phyloP scores from a whole-genome alignment of 1,284 basidiomycete species.

The Leccinum olivaceoglutinosum region DNA sequence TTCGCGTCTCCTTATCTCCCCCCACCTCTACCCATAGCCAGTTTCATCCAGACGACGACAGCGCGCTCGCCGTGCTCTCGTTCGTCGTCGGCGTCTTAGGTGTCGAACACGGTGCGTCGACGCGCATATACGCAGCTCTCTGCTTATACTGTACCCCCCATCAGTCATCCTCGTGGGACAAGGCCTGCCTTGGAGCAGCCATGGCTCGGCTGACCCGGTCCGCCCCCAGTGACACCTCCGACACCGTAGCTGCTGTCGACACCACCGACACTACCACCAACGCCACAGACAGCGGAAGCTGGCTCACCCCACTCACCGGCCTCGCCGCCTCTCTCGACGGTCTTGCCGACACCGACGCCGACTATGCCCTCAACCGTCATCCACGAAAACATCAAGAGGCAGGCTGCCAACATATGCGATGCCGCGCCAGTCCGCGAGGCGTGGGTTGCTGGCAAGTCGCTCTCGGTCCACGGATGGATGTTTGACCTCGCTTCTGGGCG shows the following conservation, averaged over 20 bases:
- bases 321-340: conserved; percentile 46
- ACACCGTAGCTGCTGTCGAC: neutral
- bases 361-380: conserved; percentile 55
- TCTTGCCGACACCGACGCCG: conserved; percentile 27
- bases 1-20: neutral
- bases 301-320: conserved; percentile 67
- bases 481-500: conserved; percentile 71
- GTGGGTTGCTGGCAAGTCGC: conserved; percentile 63
- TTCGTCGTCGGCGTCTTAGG: conserved; percentile 79
- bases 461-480: conserved; percentile 51
- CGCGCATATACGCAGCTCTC: neutral
- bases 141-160: neutral
- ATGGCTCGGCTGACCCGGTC: conserved; percentile 7
- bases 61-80: conserved; percentile 70
- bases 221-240: neutral
- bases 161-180: conserved; percentile 77
- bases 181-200: conserved; percentile 50
- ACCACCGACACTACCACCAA: neutral
- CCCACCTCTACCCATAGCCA: conserved; percentile 43
- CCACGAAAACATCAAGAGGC: conserved; percentile 71
- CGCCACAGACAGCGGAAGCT: conserved; percentile 31
- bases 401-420: conserved; percentile 69
- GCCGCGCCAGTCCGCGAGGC: conserved; percentile 61
- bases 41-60: conserved; percentile 77
- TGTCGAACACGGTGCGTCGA: conserved; percentile 72